A percentile compares a stretch with the other conserved stretches of the same genome.
Evolutionary conservation across 495 filamentous ascomycete species (phyloP).

Genomic region (Podospora comata): DNA sequence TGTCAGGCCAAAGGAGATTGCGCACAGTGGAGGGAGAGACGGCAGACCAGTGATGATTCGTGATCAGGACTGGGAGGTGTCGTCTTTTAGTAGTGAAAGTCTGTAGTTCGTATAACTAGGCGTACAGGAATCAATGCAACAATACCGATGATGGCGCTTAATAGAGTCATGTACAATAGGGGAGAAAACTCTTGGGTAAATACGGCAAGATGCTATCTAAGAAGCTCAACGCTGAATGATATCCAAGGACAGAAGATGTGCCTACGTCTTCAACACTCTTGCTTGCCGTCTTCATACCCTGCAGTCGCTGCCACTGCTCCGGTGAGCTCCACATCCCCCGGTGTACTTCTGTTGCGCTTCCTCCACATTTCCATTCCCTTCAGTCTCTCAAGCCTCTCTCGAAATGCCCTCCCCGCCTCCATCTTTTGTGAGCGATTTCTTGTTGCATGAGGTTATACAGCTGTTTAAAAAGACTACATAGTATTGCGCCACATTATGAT

Average conservation of each 20-base stretch:
- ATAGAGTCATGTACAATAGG: too few species aligned
- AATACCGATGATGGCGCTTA: background rate
- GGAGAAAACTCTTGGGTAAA: too few species aligned
- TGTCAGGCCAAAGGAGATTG: background rate
- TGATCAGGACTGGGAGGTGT: constrained; percentile 8
- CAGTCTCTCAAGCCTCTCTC: background rate
- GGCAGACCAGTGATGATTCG: background rate
- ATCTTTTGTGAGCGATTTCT: background rate
- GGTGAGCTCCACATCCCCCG: background rate
- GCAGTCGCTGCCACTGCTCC: too few species aligned
- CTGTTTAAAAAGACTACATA: background rate
- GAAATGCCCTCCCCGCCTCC: background rate
- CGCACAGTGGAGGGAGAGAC: background rate
- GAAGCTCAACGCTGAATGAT: too few species aligned
- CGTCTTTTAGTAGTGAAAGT: constrained; percentile 7
- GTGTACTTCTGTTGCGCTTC: background rate
- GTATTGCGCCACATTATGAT: too few species aligned
- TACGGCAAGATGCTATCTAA: too few species aligned
- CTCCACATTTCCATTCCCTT: background rate
- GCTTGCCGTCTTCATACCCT: too few species aligned
- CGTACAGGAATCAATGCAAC: background rate
- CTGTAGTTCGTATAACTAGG: background rate
- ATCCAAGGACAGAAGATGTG: background rate
- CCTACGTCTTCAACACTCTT: too few species aligned
- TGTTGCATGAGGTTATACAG: constrained; percentile 5